Evolutionary conservation across 768 basidiomycete genomes (phyloP), one percentile per base, ranked within the genome.

Genomic region (Lepiota venenata): DNA sequence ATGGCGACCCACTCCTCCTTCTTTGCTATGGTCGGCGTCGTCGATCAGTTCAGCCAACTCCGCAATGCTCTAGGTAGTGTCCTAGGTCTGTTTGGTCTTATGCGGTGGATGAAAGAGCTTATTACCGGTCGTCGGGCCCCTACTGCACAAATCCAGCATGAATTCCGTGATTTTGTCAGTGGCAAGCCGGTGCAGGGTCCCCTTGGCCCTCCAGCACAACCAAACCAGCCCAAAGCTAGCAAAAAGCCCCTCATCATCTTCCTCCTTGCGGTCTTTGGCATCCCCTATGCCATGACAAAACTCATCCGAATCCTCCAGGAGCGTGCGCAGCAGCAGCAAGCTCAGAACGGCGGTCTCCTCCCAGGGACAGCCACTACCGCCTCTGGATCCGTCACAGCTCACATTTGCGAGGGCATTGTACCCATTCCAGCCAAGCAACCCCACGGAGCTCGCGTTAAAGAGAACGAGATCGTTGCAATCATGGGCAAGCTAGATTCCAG

Each of bases 1-100:
- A 91, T 98, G 87, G 96, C 96, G 2, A 96, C 93, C 0, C 93
- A 96, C 69, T 93, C 91, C 0, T 89, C 86, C 8, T 96, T 96
- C 65, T 96, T 95, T 68, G 93, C 93, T 53, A 93, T 96, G 87
- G 93, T 95, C 47, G 91, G 93, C 58, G 96, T 99, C 42, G 80
- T 95, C 37, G 97, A 99, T 64, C 97, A 99, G 65, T 88, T 99
- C 63, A 85, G 85, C 2, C 91, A 93, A 61, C 82, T 98, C 40
- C 82, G 93, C 47, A 89, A 95, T 60, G 95, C 93, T 11, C 80
- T 98, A 14, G 95, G 93, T 20, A 94, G 94, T 65, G 93, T 98
- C 0, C 77, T 98, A 4, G 93, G 93, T 29, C 70, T 98, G 35
- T 98, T 99, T 64, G 92, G 93, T 3, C 79, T 98, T 47, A 63